Percentiles rank a stretch among this genome's conserved stretches.
Conservation (phyloP, 1,284 basidiomycete genomes). For the Bondarzewia mesenterica region DNA sequence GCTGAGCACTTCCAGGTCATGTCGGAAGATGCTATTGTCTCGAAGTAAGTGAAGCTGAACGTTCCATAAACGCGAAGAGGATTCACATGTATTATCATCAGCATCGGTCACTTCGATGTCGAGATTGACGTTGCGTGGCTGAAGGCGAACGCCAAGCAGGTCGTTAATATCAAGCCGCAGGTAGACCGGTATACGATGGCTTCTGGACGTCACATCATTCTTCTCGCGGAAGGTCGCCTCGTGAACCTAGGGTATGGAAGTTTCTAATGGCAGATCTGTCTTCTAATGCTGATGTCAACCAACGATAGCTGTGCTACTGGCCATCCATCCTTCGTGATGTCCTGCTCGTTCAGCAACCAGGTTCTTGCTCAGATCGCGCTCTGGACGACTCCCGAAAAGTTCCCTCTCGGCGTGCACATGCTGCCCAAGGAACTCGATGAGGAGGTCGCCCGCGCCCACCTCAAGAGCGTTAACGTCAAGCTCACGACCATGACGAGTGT, state of each 20-base stretch:
- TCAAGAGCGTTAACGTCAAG: slow-evolving; percentile 89
- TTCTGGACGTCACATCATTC: slow-evolving; percentile 88
- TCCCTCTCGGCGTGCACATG: slow-evolving; percentile 93
- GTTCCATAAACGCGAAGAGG: too few relatives aligned
- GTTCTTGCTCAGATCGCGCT: slow-evolving; percentile 97
- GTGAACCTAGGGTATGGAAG: slow-evolving; percentile 89
- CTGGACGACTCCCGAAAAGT: slow-evolving; percentile 87
- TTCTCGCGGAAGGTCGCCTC: slow-evolving; percentile 97
- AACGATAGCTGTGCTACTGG: slow-evolving; percentile 68
- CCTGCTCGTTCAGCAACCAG: slow-evolving; percentile 99
- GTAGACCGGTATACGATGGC: slow-evolving; percentile 97
- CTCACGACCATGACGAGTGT: slow-evolving; percentile 74
- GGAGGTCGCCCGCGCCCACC: slow-evolving; percentile 95
- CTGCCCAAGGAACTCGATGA: slow-evolving; percentile 98
- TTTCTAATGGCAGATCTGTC: background rate
- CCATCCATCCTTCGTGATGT: slow-evolving; percentile 98
- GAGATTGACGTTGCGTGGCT: slow-evolving; percentile 99
- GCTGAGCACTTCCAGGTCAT: slow-evolving; percentile 89
- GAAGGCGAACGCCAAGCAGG: slow-evolving; percentile 84
- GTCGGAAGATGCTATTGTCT: slow-evolving; percentile 98
- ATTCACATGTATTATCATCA: slow-evolving; percentile 20
- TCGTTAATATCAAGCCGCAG: slow-evolving; percentile 96
- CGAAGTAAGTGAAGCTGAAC: slow-evolving; percentile 63
- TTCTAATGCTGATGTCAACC: slow-evolving; percentile 6
- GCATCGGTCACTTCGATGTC: slow-evolving; percentile 98